A percentile compares a stretch with the other conserved stretches of the same genome.
These are phyloP conservation scores for Coccomyxa sp. DNA, from an alignment of 139 green algal species.

Conservation along the genomic window DNA sequence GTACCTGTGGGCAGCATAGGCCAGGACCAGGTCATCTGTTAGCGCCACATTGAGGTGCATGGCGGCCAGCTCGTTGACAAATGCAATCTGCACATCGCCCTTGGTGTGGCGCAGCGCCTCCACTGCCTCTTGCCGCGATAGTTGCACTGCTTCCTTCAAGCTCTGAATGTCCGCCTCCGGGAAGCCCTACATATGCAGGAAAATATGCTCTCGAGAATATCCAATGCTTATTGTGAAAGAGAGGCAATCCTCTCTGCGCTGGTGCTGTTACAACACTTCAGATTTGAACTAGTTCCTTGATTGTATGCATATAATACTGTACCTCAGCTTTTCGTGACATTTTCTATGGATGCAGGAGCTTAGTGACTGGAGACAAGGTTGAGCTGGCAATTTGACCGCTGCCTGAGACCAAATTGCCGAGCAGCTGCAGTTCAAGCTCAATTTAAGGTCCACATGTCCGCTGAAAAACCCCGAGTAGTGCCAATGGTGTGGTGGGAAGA, in stretches of 20 bases:
- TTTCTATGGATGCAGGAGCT: too few relatives aligned
- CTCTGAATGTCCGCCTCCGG: constrained; percentile 14
- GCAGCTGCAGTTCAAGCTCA: too few relatives aligned
- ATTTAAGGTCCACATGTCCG: too few relatives aligned
- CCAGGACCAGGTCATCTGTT: constrained; percentile 18
- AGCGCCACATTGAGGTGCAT: constrained; percentile 1
- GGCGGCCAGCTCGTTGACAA: constrained; percentile 17
- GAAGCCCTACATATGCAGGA: neutral
- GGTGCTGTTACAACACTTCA: too few relatives aligned
- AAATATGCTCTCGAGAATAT: neutral
- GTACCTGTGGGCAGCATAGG: constrained; percentile 31
- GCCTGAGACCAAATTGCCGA: too few relatives aligned
- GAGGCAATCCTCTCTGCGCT: neutral
- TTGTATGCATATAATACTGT: too few relatives aligned
- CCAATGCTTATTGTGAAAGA: neutral
- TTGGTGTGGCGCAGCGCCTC: constrained; percentile 22
- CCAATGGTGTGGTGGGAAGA: too few relatives aligned
- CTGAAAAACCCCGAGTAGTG: too few relatives aligned
- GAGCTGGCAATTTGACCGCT: too few relatives aligned
- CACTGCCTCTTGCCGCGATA: constrained; percentile 26
- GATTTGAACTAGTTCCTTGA: too few relatives aligned
- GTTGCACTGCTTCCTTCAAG: constrained; percentile 21
- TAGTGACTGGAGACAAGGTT: too few relatives aligned
- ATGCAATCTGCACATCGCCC: constrained; percentile 1
- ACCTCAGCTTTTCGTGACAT: too few relatives aligned